Percentiles rank a stretch among this genome's conserved stretches.
Evolutionary conservation across 2,329 filamentous ascomycete species (phyloP).

Genomic region (Pestalotiopsis sp.): DNA sequence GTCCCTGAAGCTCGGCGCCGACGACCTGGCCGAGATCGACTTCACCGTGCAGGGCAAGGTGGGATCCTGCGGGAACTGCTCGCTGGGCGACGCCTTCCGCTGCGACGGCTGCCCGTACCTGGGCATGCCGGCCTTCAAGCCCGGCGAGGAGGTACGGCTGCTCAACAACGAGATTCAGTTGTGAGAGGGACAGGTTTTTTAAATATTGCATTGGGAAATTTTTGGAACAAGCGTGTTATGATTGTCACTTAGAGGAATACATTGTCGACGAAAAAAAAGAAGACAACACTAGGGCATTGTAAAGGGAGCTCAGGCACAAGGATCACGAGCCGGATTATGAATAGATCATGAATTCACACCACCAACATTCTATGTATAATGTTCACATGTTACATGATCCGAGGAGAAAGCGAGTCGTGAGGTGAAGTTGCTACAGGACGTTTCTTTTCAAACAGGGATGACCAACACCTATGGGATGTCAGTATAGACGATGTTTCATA

Average conservation of each 20-base stretch:
- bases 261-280: neutral
- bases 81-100: conserved; percentile 86
- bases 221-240: neutral
- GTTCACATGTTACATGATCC: no score
- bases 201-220: neutral
- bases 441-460: no score
- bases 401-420: no score
- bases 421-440: no score
- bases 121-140: conserved; percentile 86
- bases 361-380: neutral
- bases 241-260: neutral
- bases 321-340: neutral
- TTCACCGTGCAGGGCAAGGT: conserved; percentile 98
- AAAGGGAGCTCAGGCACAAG: neutral
- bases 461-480: no score
- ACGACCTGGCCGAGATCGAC: conserved; percentile 88
- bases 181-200: conserved; percentile 39
- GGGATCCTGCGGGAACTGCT: conserved; percentile 92
- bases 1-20: conserved; percentile 70
- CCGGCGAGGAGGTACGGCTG: conserved; percentile 89
- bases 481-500: no score
- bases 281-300: no score
- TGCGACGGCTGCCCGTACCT: conserved; percentile 60
- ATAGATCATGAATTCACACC: neutral
- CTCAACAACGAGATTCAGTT: conserved; percentile 86